Base-by-base conservation (phyloP, 352 stramenopile genomes). In the Salisapilia sapeloensis region DNA sequence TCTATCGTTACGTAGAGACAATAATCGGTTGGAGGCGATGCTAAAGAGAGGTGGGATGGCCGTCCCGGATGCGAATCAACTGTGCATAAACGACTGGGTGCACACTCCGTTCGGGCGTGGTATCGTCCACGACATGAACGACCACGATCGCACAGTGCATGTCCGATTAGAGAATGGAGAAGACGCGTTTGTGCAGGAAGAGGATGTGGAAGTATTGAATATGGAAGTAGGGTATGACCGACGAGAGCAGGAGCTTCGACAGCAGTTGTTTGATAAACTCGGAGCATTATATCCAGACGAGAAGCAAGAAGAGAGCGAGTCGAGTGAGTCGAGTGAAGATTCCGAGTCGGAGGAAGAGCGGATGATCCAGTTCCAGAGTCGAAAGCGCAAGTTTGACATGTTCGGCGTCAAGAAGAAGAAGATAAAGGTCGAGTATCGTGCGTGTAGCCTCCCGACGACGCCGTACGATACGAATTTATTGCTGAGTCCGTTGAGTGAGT, bases 201-300 rank as follows among this genome's bases (percentile, higher is more conserved):
- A 77, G 4, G 35, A 56, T 10, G 54, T 75, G 10, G 54, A 72
- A 24, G 53, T 83, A 18, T 33, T 83, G 24, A 48, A 56, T 13
- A 55, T 52, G 0, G 60, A 75, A 24, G 53, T 55, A 8, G 61
- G 48, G 33, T 83, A 79, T 39, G 21, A 51, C 12, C 54, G 79
- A 17, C 47, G 40, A 0, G 67, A 83, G 42, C 46, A 61, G 29
- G 39, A 65, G 29, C 44, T 83, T 16, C 78, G 79, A 33, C 43
- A 56, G 29, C 53, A 44, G 13, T 71, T 79, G 9, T 83, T 83
- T 29, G 61, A 83, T n/a, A 72, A 67, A 29, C 60, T 83, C 20
- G 64, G 62, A 9, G 51, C 58, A 12, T 47, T 83, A 24, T n/a
- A 57, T 67, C 9, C 59, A 67, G 29, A 56, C 56, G 19, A 60